These are phyloP conservation scores for Talaromyces nanjingensis DNA, from an alignment of 495 filamentous ascomycete genomes.

Conservation along the genomic window DNA sequence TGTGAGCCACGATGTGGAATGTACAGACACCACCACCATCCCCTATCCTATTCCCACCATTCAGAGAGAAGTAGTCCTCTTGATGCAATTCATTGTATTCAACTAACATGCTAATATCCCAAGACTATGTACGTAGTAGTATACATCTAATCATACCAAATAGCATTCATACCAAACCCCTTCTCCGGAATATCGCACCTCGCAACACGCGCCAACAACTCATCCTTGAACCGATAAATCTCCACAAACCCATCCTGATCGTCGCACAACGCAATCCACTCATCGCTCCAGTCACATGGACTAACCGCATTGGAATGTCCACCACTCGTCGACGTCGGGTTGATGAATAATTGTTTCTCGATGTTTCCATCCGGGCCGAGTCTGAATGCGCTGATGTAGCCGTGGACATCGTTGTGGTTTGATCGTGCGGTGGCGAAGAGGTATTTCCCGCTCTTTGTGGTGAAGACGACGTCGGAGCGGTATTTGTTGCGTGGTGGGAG, in stretches of 20 bases:
- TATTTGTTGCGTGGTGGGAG: conserved; percentile 48
- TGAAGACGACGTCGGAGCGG: conserved; percentile 69
- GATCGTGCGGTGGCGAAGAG: conserved; percentile 76
- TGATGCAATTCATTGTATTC: too few relatives aligned
- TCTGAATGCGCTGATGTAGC: conserved; percentile 73
- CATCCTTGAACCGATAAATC: conserved; percentile 76
- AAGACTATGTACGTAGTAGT: neutral
- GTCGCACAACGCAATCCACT: conserved; percentile 79
- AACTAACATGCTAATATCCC: neutral
- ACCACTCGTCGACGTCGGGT: conserved; percentile 76
- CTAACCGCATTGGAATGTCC: conserved; percentile 79
- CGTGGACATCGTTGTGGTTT: conserved; percentile 66
- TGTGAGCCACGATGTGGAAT: conserved; percentile 2
- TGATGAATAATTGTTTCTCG: conserved; percentile 68
- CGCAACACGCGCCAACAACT: conserved; percentile 69
- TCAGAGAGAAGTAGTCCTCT: too few relatives aligned
- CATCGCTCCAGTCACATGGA: conserved; percentile 73
- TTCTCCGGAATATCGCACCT: conserved; percentile 67
- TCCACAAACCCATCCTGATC: conserved; percentile 81
- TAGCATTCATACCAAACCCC: conserved; percentile 85
- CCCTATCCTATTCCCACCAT: neutral
- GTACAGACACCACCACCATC: neutral
- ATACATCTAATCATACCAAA: conserved; percentile 67
- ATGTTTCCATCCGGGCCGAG: conserved; percentile 63
- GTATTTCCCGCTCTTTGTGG: conserved; percentile 57